These are phyloP conservation scores for Mesotaenium endlicherianum DNA, from an alignment of 139 green algal species.

Conservation along the genomic window DNA sequence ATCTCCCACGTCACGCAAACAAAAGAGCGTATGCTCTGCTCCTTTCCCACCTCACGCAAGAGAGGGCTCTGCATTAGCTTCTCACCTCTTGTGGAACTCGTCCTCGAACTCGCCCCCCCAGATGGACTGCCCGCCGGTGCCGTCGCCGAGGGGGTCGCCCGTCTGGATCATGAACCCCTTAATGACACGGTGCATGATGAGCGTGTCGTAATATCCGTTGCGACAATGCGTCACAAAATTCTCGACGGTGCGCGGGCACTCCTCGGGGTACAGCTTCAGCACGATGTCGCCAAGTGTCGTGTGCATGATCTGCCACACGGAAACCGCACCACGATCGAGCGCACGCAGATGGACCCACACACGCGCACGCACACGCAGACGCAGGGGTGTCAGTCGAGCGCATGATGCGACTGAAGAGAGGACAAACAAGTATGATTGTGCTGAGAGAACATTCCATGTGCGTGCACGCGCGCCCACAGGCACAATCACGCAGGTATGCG, in stretches of 20 bases:
- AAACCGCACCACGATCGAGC: background rate
- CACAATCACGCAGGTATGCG: too few relatives aligned
- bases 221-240: constrained; percentile 92
- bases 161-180: constrained; percentile 98
- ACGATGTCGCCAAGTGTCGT: constrained; percentile 79
- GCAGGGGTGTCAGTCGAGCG: background rate
- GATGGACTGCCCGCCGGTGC: constrained; percentile 93
- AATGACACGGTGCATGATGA: constrained; percentile 96
- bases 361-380: background rate
- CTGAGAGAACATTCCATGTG: background rate
- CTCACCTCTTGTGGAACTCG: constrained; percentile 78
- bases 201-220: constrained; percentile 93
- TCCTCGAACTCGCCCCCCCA: constrained; percentile 98
- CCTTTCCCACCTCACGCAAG: too few relatives aligned
- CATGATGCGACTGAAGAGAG: background rate
- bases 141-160: constrained; percentile 78
- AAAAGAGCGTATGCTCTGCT: too few relatives aligned
- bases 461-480: too few relatives aligned
- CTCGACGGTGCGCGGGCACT: constrained; percentile 93
- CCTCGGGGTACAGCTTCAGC: constrained; percentile 87
- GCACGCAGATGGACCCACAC: background rate
- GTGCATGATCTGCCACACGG: constrained; percentile 66
- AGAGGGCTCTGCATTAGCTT: too few relatives aligned
- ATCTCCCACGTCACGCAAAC: too few relatives aligned
- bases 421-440: background rate